Evolutionary conservation across 371 early-diverging fungal species (phyloP).

Genomic region (Coemansia sp.): DNA sequence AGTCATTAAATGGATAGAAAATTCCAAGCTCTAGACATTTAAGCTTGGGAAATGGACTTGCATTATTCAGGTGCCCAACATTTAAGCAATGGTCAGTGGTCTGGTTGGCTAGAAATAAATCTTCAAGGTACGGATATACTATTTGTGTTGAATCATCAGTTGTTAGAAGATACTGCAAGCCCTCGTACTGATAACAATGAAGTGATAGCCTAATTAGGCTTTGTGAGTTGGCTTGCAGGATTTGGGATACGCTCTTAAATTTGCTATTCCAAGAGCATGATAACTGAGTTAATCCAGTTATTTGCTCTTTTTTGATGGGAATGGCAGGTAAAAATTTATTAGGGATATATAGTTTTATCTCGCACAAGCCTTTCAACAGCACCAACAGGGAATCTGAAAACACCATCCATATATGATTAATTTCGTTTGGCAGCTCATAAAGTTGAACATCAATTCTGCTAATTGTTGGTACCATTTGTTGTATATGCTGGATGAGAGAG

Average conservation of each 20-base stretch:
- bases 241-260: neutral
- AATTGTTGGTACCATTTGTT: too few relatives aligned
- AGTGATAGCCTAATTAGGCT: neutral
- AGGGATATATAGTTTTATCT: neutral
- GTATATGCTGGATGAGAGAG: too few relatives aligned
- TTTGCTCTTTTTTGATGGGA: neutral
- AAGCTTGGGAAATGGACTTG: neutral
- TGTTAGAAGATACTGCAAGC: too few relatives aligned
- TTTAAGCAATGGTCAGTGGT: too few relatives aligned
- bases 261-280: neutral
- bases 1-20: neutral
- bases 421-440: too few relatives aligned
- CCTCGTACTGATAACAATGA: too few relatives aligned
- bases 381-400: too few relatives aligned
- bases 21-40: neutral
- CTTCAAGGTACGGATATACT: too few relatives aligned
- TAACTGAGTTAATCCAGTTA: neutral
- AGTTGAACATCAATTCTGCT: too few relatives aligned
- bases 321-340: neutral
- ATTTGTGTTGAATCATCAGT: too few relatives aligned
- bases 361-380: neutral
- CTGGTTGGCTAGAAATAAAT: too few relatives aligned
- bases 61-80: neutral
- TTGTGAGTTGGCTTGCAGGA: neutral
- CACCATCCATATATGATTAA: too few relatives aligned